Percentiles rank a stretch among this genome's conserved stretches.
These are phyloP conservation scores for Diutina rugosa DNA, from an alignment of 1,139 yeast genomes.

Conservation along the genomic window DNA sequence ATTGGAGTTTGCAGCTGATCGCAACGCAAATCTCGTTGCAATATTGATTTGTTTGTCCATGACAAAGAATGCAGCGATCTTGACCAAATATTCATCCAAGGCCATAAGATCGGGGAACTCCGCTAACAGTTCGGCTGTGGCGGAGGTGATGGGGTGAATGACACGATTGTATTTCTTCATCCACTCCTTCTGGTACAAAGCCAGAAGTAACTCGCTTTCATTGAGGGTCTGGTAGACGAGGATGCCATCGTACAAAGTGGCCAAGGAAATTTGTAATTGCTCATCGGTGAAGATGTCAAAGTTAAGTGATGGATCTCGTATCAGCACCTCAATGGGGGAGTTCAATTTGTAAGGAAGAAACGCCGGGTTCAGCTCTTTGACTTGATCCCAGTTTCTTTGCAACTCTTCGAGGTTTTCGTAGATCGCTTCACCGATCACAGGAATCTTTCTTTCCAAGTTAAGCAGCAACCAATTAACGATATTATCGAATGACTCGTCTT, in stretches of 20 bases:
- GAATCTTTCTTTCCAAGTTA: slow-evolving; percentile 47
- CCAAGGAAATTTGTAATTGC: slow-evolving; percentile 39
- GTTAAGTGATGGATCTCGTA: slow-evolving; percentile 41
- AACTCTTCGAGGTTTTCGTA: slow-evolving; percentile 43
- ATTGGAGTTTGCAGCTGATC: slow-evolving; percentile 46
- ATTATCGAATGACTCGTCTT: slow-evolving; percentile 66
- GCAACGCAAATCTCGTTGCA: slow-evolving; percentile 40
- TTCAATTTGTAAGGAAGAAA: slow-evolving; percentile 58
- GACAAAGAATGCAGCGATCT: slow-evolving; percentile 64
- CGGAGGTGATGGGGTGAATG: slow-evolving; percentile 46
- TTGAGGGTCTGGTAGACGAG: slow-evolving; percentile 70
- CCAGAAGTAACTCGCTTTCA: slow-evolving; percentile 44
- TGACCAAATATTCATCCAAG: slow-evolving; percentile 44
- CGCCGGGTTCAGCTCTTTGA: slow-evolving; percentile 16
- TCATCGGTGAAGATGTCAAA: slow-evolving; percentile 35
- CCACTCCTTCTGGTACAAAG: slow-evolving; percentile 61
- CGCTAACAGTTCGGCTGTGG: slow-evolving; percentile 10
- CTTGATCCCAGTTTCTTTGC: slow-evolving; percentile 42
- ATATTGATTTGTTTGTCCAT: slow-evolving; percentile 57
- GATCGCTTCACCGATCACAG: slow-evolving; percentile 45
- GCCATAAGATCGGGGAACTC: slow-evolving; percentile 14
- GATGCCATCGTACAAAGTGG: slow-evolving; percentile 70
- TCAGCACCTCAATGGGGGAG: slow-evolving; percentile 71
- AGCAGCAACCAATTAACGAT: slow-evolving; percentile 61
- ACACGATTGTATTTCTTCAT: slow-evolving; percentile 58